Base-by-base conservation (phyloP, 116 monocot species). In the Papilionanthe hybrid region DNA sequence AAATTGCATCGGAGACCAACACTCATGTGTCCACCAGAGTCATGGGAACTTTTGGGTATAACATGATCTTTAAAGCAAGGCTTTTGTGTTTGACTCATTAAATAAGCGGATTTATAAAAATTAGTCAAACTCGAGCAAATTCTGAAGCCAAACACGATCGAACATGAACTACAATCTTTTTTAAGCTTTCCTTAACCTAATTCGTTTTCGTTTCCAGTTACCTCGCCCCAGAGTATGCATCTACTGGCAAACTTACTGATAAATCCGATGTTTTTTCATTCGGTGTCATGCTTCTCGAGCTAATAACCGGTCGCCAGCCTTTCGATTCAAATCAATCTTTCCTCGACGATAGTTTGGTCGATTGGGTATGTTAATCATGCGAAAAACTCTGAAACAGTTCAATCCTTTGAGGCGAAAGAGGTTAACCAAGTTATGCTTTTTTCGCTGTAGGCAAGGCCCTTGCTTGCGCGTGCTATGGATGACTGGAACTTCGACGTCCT, bases 41-140 rank as follows among this genome's bases (percentile, higher is more conserved):
- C 76, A 89, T 92, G 89, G 92, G 92, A 69, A 92, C 92, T 44
- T 92, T 92, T 29, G 92, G 92, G 92, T 92, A 77, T 82, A 83
- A 44, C 20, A 9, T 50, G 22, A 23, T 42, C 60, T 10, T 45
- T 45, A 67, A 17, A 58, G 58, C 58, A 5, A 19, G 10, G 45
- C 45, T 10, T 45, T 45, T 45, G 10, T 37, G 37, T 37, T 37
- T 37, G 37, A 4, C 37, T 37, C 37, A 37, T 37, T 4, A 37
- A 37, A 37, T 37, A 37, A 37, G 37, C 37, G 4, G 4, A 37
- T 37, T 37, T 37, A 37, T 37, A 37, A 37, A 37, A 37, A 37
- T 37, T 37, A 37, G 37, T 37, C 37, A 37, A 37, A 37, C 37
- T 37, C 37, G 37, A 37, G 37, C 37, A 37, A 37, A 37, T 37